Conservation (phyloP, 768 basidiomycete genomes). For the Lactifluus pinguis region DNA sequence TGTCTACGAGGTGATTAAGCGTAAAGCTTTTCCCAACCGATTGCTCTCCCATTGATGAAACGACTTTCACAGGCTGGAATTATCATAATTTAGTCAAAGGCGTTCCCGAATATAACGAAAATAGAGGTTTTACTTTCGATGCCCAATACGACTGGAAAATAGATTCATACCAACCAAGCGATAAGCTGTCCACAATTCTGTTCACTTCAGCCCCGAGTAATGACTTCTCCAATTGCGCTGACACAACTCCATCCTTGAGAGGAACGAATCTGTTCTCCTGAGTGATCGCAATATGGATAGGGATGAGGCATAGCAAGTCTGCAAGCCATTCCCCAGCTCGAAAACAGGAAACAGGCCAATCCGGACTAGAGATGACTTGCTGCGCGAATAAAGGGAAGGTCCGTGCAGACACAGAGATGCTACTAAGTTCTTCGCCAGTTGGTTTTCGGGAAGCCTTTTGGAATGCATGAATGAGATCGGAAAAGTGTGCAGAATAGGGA, state of each 20-base stretch:
- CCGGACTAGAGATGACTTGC: conserved; percentile 4
- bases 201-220: conserved; percentile 53
- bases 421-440: conserved; percentile 35
- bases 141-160: conserved; percentile 58
- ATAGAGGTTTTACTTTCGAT: conserved; percentile 32
- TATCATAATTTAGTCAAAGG: background rate
- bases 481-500: conserved; percentile 36
- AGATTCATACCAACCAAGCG: conserved; percentile 59
- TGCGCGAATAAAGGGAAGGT: conserved; percentile 25
- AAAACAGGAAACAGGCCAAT: conserved; percentile 30
- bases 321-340: conserved; percentile 54
- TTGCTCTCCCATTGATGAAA: conserved; percentile 63
- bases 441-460: conserved; percentile 47
- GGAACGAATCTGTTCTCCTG: conserved; percentile 55
- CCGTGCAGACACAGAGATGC: conserved; percentile 29
- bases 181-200: conserved; percentile 45
- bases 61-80: conserved; percentile 48
- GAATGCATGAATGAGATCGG: conserved; percentile 36
- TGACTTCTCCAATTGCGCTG: conserved; percentile 41
- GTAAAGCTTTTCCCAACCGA: conserved; percentile 55
- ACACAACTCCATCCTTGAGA: conserved; percentile 48
- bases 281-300: conserved; percentile 54
- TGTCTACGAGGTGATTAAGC: conserved; percentile 52
- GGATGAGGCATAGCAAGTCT: conserved; percentile 52
- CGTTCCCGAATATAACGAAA: background rate